A percentile compares a stretch with the other conserved stretches of the same genome.
These are phyloP conservation scores for Serendipita sp. DNA, from an alignment of 768 basidiomycete species.

Conservation along the genomic window DNA sequence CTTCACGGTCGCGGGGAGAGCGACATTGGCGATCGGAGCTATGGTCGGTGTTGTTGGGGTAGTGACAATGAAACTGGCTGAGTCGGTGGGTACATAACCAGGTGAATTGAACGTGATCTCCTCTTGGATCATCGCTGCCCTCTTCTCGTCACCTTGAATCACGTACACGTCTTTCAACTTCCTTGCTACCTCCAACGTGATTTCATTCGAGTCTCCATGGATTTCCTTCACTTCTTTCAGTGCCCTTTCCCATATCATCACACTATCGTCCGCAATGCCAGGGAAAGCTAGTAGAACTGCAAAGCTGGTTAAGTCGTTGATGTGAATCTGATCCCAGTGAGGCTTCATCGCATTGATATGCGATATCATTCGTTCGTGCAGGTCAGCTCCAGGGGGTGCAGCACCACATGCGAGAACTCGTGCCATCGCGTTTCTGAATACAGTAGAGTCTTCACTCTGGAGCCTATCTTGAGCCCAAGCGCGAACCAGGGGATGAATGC, in stretches of 20 bases:
- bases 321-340: background rate
- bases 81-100: no score
- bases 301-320: background rate
- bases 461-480: background rate
- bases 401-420: background rate
- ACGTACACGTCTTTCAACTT: background rate
- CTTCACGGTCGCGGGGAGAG: slow-evolving; percentile 19
- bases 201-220: background rate
- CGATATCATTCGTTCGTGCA: background rate
- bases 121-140: background rate
- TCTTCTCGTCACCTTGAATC: background rate
- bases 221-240: background rate
- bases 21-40: no score
- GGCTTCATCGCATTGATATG: background rate
- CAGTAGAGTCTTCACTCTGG: background rate
- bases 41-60: no score
- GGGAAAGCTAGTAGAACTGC: background rate
- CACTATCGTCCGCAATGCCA: background rate
- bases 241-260: background rate
- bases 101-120: background rate
- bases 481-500: background rate
- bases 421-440: background rate
- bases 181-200: background rate
- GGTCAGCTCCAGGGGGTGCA: background rate
- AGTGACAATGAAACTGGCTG: no score